Conservation (phyloP, 108 stramenopile species). For the Skeletonema costatum region DNA sequence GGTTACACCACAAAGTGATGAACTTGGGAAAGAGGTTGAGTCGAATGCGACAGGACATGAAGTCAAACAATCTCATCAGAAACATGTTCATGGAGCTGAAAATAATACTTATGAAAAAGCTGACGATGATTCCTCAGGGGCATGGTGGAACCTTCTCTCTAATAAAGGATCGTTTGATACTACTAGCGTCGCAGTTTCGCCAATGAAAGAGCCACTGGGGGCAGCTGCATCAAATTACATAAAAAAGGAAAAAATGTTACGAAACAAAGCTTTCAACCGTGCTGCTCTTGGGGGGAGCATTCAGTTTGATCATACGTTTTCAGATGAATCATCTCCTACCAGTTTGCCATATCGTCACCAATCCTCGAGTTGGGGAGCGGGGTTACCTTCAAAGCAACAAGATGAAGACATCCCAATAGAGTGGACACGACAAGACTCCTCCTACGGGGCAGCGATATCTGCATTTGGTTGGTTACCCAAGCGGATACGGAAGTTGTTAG, state of each 20-base stretch:
- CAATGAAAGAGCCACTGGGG: not conserved
- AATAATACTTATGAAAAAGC: conserved; percentile 21
- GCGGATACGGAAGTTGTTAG: conserved; percentile 31
- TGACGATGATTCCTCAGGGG: conserved; percentile 14
- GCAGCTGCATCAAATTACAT: not conserved
- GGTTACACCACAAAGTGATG: no score
- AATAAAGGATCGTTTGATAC: conserved; percentile 26
- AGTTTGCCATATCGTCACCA: conserved; percentile 10
- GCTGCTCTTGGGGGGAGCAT: conserved; percentile 12
- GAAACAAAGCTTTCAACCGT: conserved; percentile 10
- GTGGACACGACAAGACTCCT: conserved; percentile 46
- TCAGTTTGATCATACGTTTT: conserved; percentile 2
- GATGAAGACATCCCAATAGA: conserved; percentile 9
- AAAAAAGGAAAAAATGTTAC: conserved; percentile 1
- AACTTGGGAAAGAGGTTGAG: not conserved
- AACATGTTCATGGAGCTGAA: not conserved
- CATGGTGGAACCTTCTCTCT: conserved; percentile 35
- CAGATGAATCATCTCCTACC: not conserved
- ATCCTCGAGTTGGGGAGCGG: conserved; percentile 5
- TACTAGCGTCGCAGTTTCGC: not conserved
- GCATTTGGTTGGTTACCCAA: conserved; percentile 46
- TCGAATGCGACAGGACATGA: not conserved
- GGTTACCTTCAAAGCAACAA: not conserved
- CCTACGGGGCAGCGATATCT: conserved; percentile 45
- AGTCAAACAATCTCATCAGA: not conserved